Base-by-base conservation (phyloP, 495 filamentous ascomycete genomes). In the Penicillium diatomitis region DNA sequence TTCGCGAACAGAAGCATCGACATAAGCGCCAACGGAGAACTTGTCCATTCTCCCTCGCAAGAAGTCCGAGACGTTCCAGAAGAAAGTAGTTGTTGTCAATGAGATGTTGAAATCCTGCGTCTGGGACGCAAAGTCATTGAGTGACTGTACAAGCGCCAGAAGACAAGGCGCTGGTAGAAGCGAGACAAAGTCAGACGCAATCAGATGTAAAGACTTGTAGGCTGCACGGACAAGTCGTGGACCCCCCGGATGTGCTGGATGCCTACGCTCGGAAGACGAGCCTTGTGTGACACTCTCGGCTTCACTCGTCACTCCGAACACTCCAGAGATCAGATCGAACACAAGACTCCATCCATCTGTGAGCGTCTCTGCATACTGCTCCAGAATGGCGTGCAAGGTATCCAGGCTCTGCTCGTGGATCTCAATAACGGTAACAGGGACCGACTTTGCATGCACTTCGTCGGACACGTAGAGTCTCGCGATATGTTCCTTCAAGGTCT, bases 51-150 rank as follows among this genome's bases (percentile, higher is more conserved):
- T 67, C 37, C 60, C 65, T 42, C 73, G 74, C 32, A 97, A 75
- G 52, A 87, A 94, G 62, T 96, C 90, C 2, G 92, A 95, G 8
- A 95, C 78, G 52, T 88, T 89, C 85, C 89, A 95, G 67, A 95
- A 95, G 58, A 94, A 94, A 0, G 91, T 95, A 8, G 92, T 85
- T 2, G 88, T 90, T 10, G 94, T 96, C 10, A 98, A 71, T 0
- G 90, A 94, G 48, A 96, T 94, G 55, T 98, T 98, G 46, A 98
- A 79, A 64, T 97, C 92, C 54, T 95, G 86, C 35, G 81, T 75
- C 61, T 97, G 91, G 2, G 81, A 79, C 46, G 84, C 86, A 67
- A 97, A 98, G 49, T 82, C 82, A 54, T 87, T 86, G 20, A 98
- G 79, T 39, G 89, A 87, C 68, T 96, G 85, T 52, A 96, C 83